Conservation (phyloP, 306 rosid species). For the Pyrus pyrifolia region DNA sequence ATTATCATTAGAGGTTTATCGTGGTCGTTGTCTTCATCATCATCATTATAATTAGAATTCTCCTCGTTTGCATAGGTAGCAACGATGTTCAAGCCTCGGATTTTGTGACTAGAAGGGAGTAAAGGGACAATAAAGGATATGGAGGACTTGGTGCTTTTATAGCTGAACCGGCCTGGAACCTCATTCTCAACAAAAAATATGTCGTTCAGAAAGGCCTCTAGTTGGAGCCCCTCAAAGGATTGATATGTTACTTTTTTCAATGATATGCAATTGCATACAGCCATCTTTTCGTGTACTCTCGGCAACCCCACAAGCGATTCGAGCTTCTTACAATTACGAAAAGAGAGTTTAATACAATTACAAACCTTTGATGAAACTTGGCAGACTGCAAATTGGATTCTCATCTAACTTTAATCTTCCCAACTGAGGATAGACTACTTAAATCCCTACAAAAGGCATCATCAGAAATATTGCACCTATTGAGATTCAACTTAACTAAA, state of each 20-base stretch:
- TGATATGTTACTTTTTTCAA: background rate
- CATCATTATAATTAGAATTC: background rate
- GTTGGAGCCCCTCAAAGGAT: accelerated
- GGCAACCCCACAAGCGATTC: background rate
- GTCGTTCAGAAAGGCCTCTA: no score
- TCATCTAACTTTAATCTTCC: background rate
- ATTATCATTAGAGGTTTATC: background rate
- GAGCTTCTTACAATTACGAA: accelerated
- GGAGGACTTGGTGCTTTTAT: background rate
- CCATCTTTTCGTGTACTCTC: accelerated
- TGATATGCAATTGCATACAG: accelerated
- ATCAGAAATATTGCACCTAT: background rate
- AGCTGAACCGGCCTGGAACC: background rate
- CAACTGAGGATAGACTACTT: background rate
- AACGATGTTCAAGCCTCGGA: background rate
- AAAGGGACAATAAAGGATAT: background rate
- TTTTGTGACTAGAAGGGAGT: background rate
- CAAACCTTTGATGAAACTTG: background rate
- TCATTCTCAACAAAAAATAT: background rate
- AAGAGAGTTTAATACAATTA: background rate
- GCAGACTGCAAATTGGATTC: background rate
- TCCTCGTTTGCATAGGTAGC: background rate
- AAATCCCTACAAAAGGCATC: background rate
- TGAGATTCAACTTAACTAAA: background rate
- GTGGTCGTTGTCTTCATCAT: no score